Evolutionary conservation across 148 eudicot species (phyloP).

Genomic region (Camellia japonica): DNA sequence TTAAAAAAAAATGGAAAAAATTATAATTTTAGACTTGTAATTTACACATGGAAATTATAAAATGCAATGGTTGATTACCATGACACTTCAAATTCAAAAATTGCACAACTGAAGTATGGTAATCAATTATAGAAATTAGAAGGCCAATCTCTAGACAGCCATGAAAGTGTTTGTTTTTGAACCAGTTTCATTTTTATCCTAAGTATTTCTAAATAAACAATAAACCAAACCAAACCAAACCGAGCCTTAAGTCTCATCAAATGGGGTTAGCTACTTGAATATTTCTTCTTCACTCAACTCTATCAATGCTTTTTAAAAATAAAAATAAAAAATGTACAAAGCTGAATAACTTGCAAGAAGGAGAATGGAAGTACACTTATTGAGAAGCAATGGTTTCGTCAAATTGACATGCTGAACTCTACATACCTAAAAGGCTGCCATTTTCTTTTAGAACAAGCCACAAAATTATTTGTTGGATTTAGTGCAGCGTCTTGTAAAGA

Average conservation of each 20-base stretch:
- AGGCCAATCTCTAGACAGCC: neutral
- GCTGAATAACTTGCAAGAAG: neutral
- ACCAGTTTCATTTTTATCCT: neutral
- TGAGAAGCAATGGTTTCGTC: neutral
- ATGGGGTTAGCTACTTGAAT: no score
- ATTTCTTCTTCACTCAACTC: no score
- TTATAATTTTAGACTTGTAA: neutral
- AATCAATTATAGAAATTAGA: neutral
- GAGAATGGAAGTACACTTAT: neutral
- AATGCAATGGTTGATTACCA: neutral
- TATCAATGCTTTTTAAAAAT: neutral
- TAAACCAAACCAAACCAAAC: no score
- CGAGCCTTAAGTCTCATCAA: no score
- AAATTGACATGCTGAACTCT: neutral
- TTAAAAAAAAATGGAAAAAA: neutral
- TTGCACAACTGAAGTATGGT: neutral
- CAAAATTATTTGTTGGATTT: slow-evolving; percentile 35
- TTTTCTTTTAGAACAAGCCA: slow-evolving; percentile 33
- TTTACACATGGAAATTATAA: neutral
- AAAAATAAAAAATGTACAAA: neutral
- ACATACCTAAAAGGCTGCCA: slow-evolving; percentile 65
- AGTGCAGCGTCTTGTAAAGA: slow-evolving; percentile 51
- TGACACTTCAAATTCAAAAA: neutral
- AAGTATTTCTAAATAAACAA: neutral
- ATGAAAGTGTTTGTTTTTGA: neutral